phyloP scores from a whole-genome alignment of 1,284 basidiomycete species.

The Flammula alnicola region DNA sequence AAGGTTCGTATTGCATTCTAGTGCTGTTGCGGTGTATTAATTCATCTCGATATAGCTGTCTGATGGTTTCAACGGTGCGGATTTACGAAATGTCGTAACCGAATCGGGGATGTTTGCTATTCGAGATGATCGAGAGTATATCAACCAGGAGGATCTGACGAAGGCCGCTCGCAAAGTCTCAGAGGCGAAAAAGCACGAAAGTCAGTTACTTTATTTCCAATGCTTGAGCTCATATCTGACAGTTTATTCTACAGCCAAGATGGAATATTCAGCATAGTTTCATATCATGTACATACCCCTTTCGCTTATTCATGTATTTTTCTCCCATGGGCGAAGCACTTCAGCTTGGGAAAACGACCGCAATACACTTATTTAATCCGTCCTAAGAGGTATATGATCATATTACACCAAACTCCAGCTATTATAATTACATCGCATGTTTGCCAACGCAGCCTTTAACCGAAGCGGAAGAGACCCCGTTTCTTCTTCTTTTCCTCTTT shows the following conservation, averaged over 20 bases:
- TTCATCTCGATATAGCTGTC: slow-evolving; percentile 58
- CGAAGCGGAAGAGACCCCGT: slow-evolving; percentile 66
- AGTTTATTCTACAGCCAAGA: slow-evolving; percentile 40
- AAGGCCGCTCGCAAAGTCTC: slow-evolving; percentile 98
- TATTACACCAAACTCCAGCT: slow-evolving; percentile 21
- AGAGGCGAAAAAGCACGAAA: slow-evolving; percentile 96
- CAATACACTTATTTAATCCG: slow-evolving; percentile 7
- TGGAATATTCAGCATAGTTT: slow-evolving; percentile 49
- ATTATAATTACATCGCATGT: slow-evolving; percentile 18
- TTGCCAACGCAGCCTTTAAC: slow-evolving; percentile 8
- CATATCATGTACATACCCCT: slow-evolving; percentile 14
- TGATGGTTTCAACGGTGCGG: slow-evolving; percentile 94
- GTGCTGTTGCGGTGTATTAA: background rate
- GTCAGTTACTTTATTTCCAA: slow-evolving; percentile 47
- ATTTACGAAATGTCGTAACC: slow-evolving; percentile 95
- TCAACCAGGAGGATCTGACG: slow-evolving; percentile 94
- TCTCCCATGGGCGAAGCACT: background rate
- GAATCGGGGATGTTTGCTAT: slow-evolving; percentile 99
- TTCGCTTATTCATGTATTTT: slow-evolving; percentile 1
- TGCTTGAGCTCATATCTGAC: background rate
- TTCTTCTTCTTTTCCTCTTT: slow-evolving; percentile 82
- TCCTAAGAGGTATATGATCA: slow-evolving; percentile 18
- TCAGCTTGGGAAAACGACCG: background rate
- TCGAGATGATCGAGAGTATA: slow-evolving; percentile 92
- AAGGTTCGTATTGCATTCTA: slow-evolving; percentile 60